phyloP scores from a whole-genome alignment of 2,329 filamentous ascomycete genomes.

The Nemania bipapillata region DNA sequence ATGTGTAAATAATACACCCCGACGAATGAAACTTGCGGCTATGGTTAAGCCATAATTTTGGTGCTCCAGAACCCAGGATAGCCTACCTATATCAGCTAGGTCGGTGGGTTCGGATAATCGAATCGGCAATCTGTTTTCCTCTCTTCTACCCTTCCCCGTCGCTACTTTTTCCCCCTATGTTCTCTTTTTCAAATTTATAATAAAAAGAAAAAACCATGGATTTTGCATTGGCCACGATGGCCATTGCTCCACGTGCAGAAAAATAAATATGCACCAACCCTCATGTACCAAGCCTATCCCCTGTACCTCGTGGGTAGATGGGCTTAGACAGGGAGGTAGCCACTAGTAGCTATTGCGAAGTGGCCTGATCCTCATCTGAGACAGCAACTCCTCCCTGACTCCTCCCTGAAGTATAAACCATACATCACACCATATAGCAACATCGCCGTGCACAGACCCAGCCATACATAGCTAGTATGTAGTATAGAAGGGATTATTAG shows the following conservation, averaged over 20 bases:
- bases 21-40: conserved; percentile 5
- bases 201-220: neutral
- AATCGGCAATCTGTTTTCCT: neutral
- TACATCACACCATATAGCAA: neutral
- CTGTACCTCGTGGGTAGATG: neutral
- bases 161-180: no score
- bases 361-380: conserved; percentile 19
- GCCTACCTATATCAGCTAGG: no score
- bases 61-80: conserved; percentile 3
- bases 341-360: neutral
- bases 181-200: no score
- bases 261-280: neutral
- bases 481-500: conserved; percentile 1
- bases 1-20: neutral
- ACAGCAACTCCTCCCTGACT: neutral
- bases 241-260: neutral
- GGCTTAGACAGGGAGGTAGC: neutral
- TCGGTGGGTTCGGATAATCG: neutral
- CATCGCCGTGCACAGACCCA: neutral
- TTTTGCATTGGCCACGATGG: neutral
- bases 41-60: neutral
- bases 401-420: neutral
- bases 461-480: conserved; percentile 3
- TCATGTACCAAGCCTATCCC: neutral
- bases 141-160: neutral